Evolutionary conservation across 1,284 basidiomycete species (phyloP).

Genomic region (Takashimella koratensis): DNA sequence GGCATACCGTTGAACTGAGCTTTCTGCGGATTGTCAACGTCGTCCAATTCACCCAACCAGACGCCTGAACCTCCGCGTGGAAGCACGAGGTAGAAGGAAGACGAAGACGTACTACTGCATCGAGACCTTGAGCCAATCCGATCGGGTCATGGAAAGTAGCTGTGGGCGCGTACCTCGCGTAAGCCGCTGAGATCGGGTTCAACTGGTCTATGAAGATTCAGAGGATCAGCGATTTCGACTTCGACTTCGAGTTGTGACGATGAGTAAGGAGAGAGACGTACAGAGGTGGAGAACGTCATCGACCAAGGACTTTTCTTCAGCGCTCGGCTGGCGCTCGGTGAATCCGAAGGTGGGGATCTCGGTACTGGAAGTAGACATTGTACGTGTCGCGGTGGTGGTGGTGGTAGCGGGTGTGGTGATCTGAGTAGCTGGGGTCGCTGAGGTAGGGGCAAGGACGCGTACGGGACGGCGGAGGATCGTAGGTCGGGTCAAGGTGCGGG

Average conservation of each 20-base stretch:
- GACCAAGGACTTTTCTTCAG: constrained; percentile 29
- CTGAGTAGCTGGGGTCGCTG: background rate
- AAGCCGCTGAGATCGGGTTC: constrained; percentile 31
- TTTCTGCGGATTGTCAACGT: constrained; percentile 25
- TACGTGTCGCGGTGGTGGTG: constrained; percentile 1
- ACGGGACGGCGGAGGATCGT: background rate
- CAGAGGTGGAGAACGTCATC: constrained; percentile 37
- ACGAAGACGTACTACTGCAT: constrained; percentile 25
- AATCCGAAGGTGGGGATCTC: constrained; percentile 28
- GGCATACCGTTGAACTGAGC: constrained; percentile 42
- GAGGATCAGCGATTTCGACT: background rate
- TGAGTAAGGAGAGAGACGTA: constrained; percentile 16
- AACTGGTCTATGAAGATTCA: constrained; percentile 28
- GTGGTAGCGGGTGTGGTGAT: too few relatives aligned
- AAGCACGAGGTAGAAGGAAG: too few relatives aligned
- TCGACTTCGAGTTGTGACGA: too few relatives aligned
- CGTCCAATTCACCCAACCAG: too few relatives aligned
- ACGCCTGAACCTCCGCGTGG: too few relatives aligned
- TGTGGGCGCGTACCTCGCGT: constrained; percentile 25
- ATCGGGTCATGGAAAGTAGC: constrained; percentile 39
- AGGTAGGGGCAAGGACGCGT: too few relatives aligned
- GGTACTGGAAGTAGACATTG: constrained; percentile 9
- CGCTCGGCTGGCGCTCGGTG: constrained; percentile 24
- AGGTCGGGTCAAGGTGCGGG: background rate
- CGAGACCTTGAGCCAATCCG: constrained; percentile 32